A percentile compares a stretch with the other conserved stretches of the same genome.
Conservation (phyloP, 768 basidiomycete species). For the Phylloporus scabripes region DNA sequence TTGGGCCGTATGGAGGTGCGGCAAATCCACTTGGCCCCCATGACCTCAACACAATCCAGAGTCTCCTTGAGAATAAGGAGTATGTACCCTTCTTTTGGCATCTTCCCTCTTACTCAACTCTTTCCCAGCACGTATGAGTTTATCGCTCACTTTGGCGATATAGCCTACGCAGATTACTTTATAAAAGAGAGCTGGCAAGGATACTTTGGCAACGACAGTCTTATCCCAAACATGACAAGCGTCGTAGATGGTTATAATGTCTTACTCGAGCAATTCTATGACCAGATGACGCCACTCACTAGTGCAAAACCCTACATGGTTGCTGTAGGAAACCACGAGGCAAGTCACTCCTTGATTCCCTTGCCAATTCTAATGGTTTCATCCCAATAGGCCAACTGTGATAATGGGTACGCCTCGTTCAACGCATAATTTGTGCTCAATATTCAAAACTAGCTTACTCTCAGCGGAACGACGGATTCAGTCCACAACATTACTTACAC, state of each 20-base stretch:
- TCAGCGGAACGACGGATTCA: conserved; percentile 20
- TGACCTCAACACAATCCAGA: conserved; percentile 27
- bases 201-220: conserved; percentile 25
- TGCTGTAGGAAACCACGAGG: conserved; percentile 24
- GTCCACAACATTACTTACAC: conserved; percentile 24
- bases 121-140: conserved; percentile 21
- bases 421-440: neutral
- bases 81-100: conserved; percentile 1
- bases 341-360: neutral
- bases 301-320: conserved; percentile 26
- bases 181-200: conserved; percentile 29
- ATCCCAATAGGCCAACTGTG: conserved; percentile 22
- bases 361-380: neutral
- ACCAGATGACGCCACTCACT: conserved; percentile 24
- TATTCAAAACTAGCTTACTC: neutral
- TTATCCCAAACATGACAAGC: conserved; percentile 23
- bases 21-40: conserved; percentile 20
- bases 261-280: conserved; percentile 24
- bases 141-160: conserved; percentile 23
- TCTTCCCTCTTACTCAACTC: neutral
- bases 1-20: conserved; percentile 21
- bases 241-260: conserved; percentile 21
- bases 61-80: conserved; percentile 26
- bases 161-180: conserved; percentile 27
- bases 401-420: conserved; percentile 21